These are phyloP conservation scores for Yamadazyma taylorii DNA, from an alignment of 1,139 yeast genomes.

Conservation along the genomic window DNA sequence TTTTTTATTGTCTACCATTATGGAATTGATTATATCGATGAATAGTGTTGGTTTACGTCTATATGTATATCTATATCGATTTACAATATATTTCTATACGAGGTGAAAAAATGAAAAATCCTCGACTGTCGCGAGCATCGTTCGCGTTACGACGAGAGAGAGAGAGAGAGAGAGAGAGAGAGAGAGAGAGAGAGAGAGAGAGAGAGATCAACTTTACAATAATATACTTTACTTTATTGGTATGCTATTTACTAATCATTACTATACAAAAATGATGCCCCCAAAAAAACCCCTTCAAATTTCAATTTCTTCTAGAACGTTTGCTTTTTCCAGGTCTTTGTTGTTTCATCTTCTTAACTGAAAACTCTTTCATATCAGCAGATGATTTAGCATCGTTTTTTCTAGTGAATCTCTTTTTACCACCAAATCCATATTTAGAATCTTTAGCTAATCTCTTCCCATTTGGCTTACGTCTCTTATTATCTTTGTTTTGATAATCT, in stretches of 20 bases:
- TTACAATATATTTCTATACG: background rate
- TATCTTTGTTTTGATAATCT: constrained; percentile 37
- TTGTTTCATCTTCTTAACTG: constrained; percentile 54
- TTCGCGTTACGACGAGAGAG: too few relatives aligned
- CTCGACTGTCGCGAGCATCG: too few relatives aligned
- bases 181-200: too few relatives aligned
- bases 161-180: too few relatives aligned
- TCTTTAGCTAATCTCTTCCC: constrained; percentile 64
- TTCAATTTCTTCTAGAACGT: constrained; percentile 32
- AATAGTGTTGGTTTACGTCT: background rate
- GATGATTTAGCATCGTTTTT: constrained; percentile 75
- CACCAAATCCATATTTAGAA: constrained; percentile 64
- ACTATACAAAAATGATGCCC: constrained; percentile 5
- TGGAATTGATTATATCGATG: background rate
- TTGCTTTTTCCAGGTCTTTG: constrained; percentile 81
- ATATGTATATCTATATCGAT: background rate
- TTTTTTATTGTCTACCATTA: constrained; percentile 17
- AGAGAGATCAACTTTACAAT: too few relatives aligned
- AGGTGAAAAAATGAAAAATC: constrained; percentile 1
- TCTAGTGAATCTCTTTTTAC: constrained; percentile 72
- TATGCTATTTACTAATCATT: constrained; percentile 2
- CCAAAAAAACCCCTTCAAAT: too few relatives aligned
- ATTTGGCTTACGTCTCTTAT: constrained; percentile 55
- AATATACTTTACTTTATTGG: background rate
- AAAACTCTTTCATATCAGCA: constrained; percentile 67